Base-by-base conservation (phyloP, 179 eudicot genomes). In the Actinidia polygama region DNA sequence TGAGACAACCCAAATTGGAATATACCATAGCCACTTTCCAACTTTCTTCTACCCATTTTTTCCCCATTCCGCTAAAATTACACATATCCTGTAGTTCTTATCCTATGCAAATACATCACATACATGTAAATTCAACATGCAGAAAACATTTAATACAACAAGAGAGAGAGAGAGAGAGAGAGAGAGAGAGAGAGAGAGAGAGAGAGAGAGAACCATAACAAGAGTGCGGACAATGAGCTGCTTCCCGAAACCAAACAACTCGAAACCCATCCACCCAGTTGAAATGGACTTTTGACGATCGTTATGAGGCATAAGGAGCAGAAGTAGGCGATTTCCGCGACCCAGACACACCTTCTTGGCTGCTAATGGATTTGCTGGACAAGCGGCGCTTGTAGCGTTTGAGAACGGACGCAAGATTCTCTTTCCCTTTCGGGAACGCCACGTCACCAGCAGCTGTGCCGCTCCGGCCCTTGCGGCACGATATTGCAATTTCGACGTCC, bases 391-490 rank as follows among this genome's bases (percentile, higher is more conserved):
- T 97, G 89, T 93, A 97, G 51, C 99, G 92, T 85, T 97, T 95
- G 47, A 97, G 92, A 15, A 97, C 99, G 6, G 99, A 93, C 5
- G 94, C 98, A 59, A 97, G 85, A 73, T 97, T 97, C 85, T 93
- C 98, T 84, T 97, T 97, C 24, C 99, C 99, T 89, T 91, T 94
- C 4, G 98, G 99, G 66, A 93, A 97, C 9, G 99, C 99, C 51
- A 97, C 99, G 16, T 97, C 99, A 7, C 99, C 99, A 0, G 98
- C 99, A 73, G 99, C 97, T 24, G 99, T 97, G 55, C 99, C 99
- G 0, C 97, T 86, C 40, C 98, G 90, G 26, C 99, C 99, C 80
- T 94, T 95, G 9, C 98, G 87, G 81, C 93, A 89, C 3, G 98
- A 91, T 55, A 95, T 91, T 15, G 99, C 98, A 0, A 82, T 86